These are phyloP conservation scores for Phanerochaete carnosa DNA, from an alignment of 768 basidiomycete genomes.

Conservation along the genomic window DNA sequence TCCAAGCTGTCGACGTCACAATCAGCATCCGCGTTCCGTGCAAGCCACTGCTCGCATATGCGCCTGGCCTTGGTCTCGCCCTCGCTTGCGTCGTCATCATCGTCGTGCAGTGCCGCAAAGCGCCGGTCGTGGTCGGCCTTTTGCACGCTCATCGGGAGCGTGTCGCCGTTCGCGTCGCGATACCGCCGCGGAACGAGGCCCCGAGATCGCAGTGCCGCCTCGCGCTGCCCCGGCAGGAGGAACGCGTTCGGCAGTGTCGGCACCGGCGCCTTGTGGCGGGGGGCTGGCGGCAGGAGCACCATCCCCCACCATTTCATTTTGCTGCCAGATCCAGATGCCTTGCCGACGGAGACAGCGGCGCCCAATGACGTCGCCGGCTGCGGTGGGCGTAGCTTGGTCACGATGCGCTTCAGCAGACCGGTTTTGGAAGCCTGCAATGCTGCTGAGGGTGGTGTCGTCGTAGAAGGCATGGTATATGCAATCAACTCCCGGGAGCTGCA, in stretches of 20 bases:
- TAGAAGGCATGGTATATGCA: slow-evolving; percentile 1
- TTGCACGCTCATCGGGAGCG: slow-evolving; percentile 13
- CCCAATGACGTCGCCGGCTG: neutral
- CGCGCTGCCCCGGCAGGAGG: slow-evolving; percentile 18
- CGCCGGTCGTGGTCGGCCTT: slow-evolving; percentile 9
- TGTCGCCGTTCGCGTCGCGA: slow-evolving; percentile 7
- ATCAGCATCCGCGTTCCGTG: neutral
- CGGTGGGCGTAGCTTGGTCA: slow-evolving; percentile 7
- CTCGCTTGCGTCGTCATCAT: neutral
- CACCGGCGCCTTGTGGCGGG: neutral
- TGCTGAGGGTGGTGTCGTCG: neutral
- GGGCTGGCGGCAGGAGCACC: neutral
- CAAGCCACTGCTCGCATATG: slow-evolving; percentile 6
- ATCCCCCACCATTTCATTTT: neutral
- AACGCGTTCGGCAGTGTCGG: slow-evolving; percentile 4
- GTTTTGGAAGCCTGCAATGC: neutral
- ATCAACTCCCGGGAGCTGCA: neutral
- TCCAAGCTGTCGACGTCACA: neutral
- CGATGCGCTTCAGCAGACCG: slow-evolving; percentile 16
- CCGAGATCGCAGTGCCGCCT: slow-evolving; percentile 58
- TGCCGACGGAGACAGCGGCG: neutral
- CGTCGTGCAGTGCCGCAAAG: slow-evolving; percentile 1
- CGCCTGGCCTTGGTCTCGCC: slow-evolving; percentile 5
- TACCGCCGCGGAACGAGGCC: slow-evolving; percentile 44
- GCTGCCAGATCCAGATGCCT: neutral